phyloP scores from a whole-genome alignment of 1,139 yeast genomes.

The Yamadazyma jaroonii region DNA sequence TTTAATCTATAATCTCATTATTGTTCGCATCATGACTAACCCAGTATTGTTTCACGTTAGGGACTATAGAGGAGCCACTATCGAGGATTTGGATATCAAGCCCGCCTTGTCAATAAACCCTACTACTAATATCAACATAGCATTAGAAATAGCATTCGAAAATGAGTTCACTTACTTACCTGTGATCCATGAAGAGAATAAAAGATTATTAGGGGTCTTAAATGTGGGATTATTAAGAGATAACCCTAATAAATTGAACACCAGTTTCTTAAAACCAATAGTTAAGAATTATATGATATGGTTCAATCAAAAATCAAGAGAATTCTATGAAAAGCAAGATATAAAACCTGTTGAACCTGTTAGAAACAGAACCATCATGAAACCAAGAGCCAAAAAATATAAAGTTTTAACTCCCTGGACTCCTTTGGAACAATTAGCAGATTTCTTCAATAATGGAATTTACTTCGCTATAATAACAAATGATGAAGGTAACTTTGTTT shows the following conservation, averaged over 20 bases:
- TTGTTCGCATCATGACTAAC: constrained; percentile 1
- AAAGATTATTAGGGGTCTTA: constrained; percentile 53
- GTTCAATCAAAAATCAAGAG: constrained; percentile 40
- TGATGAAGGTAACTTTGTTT: constrained; percentile 50
- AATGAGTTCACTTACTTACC: constrained; percentile 58
- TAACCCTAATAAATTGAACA: constrained; percentile 20
- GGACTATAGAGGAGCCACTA: constrained; percentile 53
- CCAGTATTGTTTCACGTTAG: constrained; percentile 26
- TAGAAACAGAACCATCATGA: constrained; percentile 23
- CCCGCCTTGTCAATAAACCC: constrained; percentile 62
- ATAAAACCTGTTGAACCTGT: constrained; percentile 13
- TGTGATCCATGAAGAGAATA: constrained; percentile 50
- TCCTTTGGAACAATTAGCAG: constrained; percentile 54
- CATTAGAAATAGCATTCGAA: constrained; percentile 50
- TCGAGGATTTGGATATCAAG: constrained; percentile 60
- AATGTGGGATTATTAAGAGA: constrained; percentile 46
- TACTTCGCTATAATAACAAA: constrained; percentile 62
- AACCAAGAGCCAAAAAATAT: constrained; percentile 34
- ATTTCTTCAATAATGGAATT: constrained; percentile 48
- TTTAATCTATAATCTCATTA: constrained; percentile 1
- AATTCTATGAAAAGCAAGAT: constrained; percentile 24
- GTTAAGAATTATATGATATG: constrained; percentile 42
- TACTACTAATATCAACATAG: constrained; percentile 46
- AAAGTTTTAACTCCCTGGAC: constrained; percentile 54
- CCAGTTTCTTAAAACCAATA: constrained; percentile 27